Base-by-base conservation (phyloP, 108 stramenopile species). In the Cyclotella baltica region DNA sequence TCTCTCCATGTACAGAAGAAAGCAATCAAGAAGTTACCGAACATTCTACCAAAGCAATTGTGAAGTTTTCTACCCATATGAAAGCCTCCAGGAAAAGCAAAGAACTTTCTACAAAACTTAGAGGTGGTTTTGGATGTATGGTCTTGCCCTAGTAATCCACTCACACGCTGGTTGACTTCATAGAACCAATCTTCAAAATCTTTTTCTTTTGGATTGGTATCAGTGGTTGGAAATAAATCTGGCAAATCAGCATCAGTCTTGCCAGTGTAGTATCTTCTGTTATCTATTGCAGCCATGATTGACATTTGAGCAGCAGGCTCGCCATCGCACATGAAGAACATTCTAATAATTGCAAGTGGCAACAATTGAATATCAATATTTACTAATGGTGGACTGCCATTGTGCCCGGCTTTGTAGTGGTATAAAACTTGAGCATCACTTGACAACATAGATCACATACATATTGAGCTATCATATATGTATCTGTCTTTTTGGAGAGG, bases 311-410 rank as follows among this genome's bases (percentile, higher is more conserved):
- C 37, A 15, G 65, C 65, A 47, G 65, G 65, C n/a, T 66, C 37
- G 27, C 65, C 65, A 43, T 66, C 65, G 25, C 65, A 66, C 65
- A 66, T 66, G 20, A 66, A 66, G n/a, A 66, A 66, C 43, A 37
- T 3, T 6, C 65, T 37, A 47, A 43, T 22, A 20, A 31, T 66
- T 10, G 65, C 36, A n/a, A n/a, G n/a, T n/a, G n/a, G n/a, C n/a
- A n/a, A n/a, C n/a, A n/a, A n/a, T n/a, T n/a, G n/a, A n/a, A n/a
- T 27, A 38, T 38, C 16, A 27, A 35, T 66, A 20, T 66, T 37
- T 23, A 6, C 38, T 10, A 11, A 13, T 25, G 65, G 65, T 36
- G 37, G 65, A 10, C 8, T 47, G 9, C n/a, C 27, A 27, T n/a
- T n/a, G 10, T 47, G 18, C 51, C n/a, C n/a, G 4, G 11, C 51